phyloP scores from a whole-genome alignment of 768 basidiomycete species.

The Aureoboletus auriporus region DNA sequence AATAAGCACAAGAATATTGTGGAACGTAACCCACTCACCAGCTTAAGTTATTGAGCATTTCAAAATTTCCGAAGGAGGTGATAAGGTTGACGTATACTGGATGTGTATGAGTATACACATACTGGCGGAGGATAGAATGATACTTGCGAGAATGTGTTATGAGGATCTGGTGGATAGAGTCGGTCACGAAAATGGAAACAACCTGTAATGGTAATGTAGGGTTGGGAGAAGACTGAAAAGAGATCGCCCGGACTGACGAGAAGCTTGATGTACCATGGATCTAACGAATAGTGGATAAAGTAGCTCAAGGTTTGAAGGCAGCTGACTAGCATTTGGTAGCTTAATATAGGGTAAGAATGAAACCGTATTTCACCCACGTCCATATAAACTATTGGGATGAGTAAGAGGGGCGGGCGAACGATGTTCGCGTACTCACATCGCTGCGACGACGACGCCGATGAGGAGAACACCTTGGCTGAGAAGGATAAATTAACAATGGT shows the following conservation, averaged over 20 bases:
- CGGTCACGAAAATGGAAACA: conserved; percentile 47
- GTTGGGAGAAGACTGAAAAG: not conserved
- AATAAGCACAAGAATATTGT: not conserved
- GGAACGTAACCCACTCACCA: conserved; percentile 34
- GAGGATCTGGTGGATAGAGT: conserved; percentile 52
- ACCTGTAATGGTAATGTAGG: conserved; percentile 35
- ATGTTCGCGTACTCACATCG: conserved; percentile 36
- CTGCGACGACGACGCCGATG: conserved; percentile 52
- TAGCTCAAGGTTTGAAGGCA: conserved; percentile 57
- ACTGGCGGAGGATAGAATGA: not conserved
- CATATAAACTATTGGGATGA: conserved; percentile 40
- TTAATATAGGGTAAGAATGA: conserved; percentile 3
- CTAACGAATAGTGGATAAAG: conserved; percentile 44
- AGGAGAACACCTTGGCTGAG: conserved; percentile 49
- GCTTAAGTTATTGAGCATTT: conserved; percentile 30
- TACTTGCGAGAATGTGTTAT: conserved; percentile 50
- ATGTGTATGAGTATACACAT: not conserved
- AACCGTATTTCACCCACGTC: conserved; percentile 33
- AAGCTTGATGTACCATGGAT: conserved; percentile 47
- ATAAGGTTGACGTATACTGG: conserved; percentile 49
- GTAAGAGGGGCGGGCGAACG: not conserved
- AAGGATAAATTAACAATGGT: not conserved
- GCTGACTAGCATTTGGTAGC: conserved; percentile 38
- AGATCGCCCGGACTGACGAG: conserved; percentile 34
- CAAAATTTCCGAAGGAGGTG: conserved; percentile 33